Conservation (phyloP, 495 filamentous ascomycete species). For the Recurvomyces mirabilis region DNA sequence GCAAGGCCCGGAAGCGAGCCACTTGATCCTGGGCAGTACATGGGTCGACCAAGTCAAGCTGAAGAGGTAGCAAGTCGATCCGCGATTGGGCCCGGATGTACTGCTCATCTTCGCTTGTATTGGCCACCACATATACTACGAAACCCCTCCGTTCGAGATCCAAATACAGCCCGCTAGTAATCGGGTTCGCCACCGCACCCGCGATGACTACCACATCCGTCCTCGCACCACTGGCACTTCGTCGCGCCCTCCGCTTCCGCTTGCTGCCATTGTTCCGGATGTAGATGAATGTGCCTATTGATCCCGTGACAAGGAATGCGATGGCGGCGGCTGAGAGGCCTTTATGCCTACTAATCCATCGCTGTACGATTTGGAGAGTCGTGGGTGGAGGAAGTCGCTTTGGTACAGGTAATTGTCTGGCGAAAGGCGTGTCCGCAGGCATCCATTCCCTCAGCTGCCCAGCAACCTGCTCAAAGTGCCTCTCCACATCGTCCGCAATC, state of each 20-base stretch:
- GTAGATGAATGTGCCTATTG: conserved; percentile 47
- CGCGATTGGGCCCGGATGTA: conserved; percentile 62
- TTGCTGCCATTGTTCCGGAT: conserved; percentile 46
- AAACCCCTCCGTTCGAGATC: conserved; percentile 88
- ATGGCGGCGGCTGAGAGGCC: conserved; percentile 56
- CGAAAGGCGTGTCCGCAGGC: conserved; percentile 29
- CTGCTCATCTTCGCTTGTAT: conserved; percentile 68
- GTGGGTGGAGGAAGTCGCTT: conserved; percentile 35
- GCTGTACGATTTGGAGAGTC: conserved; percentile 36
- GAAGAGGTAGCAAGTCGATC: conserved; percentile 68
- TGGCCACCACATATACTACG: conserved; percentile 81
- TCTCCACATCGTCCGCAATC: conserved; percentile 67
- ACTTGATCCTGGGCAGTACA: conserved; percentile 43
- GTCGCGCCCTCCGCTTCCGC: conserved; percentile 61
- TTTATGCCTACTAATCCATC: conserved; percentile 60
- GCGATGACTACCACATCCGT: conserved; percentile 85
- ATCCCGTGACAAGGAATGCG: conserved; percentile 50
- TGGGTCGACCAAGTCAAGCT: conserved; percentile 64
- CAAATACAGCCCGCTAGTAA: conserved; percentile 65
- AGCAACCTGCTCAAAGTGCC: conserved; percentile 60
- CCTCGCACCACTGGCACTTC: conserved; percentile 71
- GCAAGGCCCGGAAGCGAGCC: conserved; percentile 52
- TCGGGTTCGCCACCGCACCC: conserved; percentile 60
- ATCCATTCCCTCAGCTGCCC: conserved; percentile 43
- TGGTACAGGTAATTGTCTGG: conserved; percentile 40